Conservation (phyloP, 495 filamentous ascomycete species). For the Penicillium salamii region DNA sequence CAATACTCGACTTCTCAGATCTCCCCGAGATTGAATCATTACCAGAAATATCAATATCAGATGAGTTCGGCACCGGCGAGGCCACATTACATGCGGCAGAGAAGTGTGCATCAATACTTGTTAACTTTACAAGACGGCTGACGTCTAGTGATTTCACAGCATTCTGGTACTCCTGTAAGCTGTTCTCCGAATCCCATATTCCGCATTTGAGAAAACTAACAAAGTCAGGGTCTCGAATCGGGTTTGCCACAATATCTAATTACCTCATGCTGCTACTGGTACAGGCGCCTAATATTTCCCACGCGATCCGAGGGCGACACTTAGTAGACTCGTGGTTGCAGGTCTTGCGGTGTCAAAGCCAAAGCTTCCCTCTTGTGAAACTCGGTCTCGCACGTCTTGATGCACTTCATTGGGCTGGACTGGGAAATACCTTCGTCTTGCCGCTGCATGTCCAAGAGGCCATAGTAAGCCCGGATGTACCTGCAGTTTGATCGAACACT, state of each 20-base stretch:
- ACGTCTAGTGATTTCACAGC: slow-evolving; percentile 29
- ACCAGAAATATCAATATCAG: slow-evolving; percentile 24
- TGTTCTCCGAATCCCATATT: not conserved
- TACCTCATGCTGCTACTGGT: slow-evolving; percentile 34
- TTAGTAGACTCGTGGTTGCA: slow-evolving; percentile 34
- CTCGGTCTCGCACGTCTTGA: slow-evolving; percentile 32
- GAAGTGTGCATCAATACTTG: slow-evolving; percentile 31
- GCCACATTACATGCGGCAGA: slow-evolving; percentile 32
- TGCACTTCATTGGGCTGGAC: slow-evolving; percentile 27
- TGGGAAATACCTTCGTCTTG: slow-evolving; percentile 25
- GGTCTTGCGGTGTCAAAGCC: slow-evolving; percentile 29
- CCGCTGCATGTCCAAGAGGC: slow-evolving; percentile 28
- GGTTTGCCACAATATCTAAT: slow-evolving; percentile 37
- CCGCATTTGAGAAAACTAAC: not conserved
- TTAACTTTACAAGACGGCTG: slow-evolving; percentile 30
- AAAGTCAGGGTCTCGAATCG: slow-evolving; percentile 32
- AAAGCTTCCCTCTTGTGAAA: slow-evolving; percentile 30
- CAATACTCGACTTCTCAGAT: slow-evolving; percentile 21
- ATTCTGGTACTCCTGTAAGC: slow-evolving; percentile 41
- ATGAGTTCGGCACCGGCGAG: slow-evolving; percentile 25
- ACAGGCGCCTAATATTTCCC: slow-evolving; percentile 32
- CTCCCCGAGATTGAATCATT: slow-evolving; percentile 23
- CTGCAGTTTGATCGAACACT: not conserved
- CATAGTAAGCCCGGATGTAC: slow-evolving; percentile 3
- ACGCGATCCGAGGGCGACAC: slow-evolving; percentile 27